These are phyloP conservation scores for Rhodotorula sp. DNA, from an alignment of 1,284 basidiomycete genomes.

Conservation along the genomic window DNA sequence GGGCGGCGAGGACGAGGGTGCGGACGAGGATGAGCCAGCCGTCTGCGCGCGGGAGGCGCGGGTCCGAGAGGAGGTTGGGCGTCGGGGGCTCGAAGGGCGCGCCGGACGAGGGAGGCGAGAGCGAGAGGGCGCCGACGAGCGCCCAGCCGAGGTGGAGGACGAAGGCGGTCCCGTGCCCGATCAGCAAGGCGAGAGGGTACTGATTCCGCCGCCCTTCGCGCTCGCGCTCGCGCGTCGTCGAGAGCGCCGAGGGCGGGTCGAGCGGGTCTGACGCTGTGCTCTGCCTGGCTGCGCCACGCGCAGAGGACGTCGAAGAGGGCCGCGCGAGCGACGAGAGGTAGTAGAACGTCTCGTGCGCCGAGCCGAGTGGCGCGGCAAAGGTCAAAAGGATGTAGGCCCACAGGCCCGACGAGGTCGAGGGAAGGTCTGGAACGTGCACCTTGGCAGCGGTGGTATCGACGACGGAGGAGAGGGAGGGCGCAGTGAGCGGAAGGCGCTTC, in stretches of 20 bases:
- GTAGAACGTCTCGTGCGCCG: conserved; percentile 34
- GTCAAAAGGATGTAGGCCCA: conserved; percentile 35
- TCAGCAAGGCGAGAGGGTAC: conserved; percentile 44
- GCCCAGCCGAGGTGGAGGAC: conserved; percentile 45
- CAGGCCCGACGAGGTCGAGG: background rate
- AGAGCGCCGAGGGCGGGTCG: background rate
- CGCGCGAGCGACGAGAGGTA: conserved; percentile 34
- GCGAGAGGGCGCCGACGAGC: conserved; percentile 44
- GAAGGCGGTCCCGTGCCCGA: conserved; percentile 38
- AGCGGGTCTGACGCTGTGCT: background rate
- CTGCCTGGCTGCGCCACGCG: background rate
- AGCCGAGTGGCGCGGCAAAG: conserved; percentile 16
- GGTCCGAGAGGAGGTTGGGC: conserved; percentile 43
- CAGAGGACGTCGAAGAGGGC: conserved; percentile 7
- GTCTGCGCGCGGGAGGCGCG: conserved; percentile 41
- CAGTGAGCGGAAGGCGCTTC: conserved; percentile 25
- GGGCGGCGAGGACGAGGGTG: conserved; percentile 40
- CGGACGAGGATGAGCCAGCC: conserved; percentile 41
- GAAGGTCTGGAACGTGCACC: background rate
- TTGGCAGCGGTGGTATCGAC: background rate
- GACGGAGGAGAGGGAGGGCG: background rate
- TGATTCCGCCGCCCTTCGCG: conserved; percentile 35
- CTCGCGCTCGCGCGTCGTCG: background rate
- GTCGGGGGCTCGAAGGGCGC: background rate
- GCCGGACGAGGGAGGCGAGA: conserved; percentile 10